Percentiles rank a stretch among this genome's conserved stretches.
Evolutionary conservation across 345 rosid genomes (phyloP).

Genomic region (Excoecaria cochinchinensis): DNA sequence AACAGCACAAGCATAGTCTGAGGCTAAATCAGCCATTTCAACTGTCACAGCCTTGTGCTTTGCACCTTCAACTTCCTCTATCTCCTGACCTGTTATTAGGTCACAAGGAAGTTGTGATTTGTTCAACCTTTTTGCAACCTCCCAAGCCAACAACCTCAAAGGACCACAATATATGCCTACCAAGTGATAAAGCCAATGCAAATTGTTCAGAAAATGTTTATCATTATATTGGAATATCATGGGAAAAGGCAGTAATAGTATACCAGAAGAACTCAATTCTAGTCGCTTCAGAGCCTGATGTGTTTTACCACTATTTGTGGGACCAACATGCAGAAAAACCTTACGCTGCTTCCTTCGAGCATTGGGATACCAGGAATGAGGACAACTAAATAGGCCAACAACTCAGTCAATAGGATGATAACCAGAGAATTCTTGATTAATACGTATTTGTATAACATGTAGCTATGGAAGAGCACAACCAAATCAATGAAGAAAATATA

Average conservation of each 20-base stretch:
- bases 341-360: constrained; percentile 81
- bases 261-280: constrained; percentile 79
- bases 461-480: neutral
- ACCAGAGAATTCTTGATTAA: neutral
- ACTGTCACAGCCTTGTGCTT: constrained; percentile 89
- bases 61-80: constrained; percentile 81
- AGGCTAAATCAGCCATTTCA: constrained; percentile 84
- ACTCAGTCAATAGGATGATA: constrained; percentile 9
- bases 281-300: constrained; percentile 73
- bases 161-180: constrained; percentile 96
- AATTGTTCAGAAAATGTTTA: neutral
- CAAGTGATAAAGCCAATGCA: constrained; percentile 17
- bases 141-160: constrained; percentile 93
- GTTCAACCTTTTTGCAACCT: constrained; percentile 83
- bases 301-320: constrained; percentile 95
- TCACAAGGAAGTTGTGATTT: constrained; percentile 84
- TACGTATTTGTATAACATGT: neutral
- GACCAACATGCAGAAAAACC: constrained; percentile 85
- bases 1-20: constrained; percentile 73
- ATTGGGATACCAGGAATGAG: constrained; percentile 82
- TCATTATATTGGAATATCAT: neutral
- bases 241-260: constrained; percentile 13
- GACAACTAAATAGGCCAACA: constrained; percentile 44
- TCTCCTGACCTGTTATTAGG: constrained; percentile 91
- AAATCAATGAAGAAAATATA: neutral